Conservation (phyloP, 140 eudicot genomes). For the Bidens hawaiensis region DNA sequence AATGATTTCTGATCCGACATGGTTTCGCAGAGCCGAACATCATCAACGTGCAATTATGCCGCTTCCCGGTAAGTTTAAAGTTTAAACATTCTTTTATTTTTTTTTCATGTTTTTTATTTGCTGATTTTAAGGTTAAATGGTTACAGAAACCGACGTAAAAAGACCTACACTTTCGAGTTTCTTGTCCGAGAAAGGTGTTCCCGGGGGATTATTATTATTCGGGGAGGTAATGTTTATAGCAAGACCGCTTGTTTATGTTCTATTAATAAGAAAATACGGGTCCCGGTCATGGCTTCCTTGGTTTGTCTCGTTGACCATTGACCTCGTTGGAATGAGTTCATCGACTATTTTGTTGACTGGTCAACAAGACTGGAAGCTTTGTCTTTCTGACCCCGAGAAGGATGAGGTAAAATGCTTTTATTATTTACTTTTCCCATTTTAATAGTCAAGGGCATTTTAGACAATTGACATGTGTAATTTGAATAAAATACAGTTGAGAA, state of each 20-base stretch:
- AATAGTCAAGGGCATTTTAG: constrained; percentile 10
- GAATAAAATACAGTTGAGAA: constrained; percentile 50
- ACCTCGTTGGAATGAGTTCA: constrained; percentile 56
- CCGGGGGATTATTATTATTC: constrained; percentile 55
- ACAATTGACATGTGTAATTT: constrained; percentile 5
- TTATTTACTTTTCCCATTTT: not conserved
- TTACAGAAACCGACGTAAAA: constrained; percentile 40
- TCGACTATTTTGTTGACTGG: constrained; percentile 27
- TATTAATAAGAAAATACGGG: constrained; percentile 79
- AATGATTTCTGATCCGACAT: constrained; percentile 55
- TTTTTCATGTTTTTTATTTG: not conserved
- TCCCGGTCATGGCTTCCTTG: constrained; percentile 87
- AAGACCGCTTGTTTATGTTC: constrained; percentile 80
- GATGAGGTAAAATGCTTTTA: constrained; percentile 50
- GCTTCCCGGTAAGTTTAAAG: constrained; percentile 42
- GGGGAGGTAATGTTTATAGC: constrained; percentile 74
- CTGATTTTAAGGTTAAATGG: constrained; percentile 2
- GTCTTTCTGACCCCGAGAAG: constrained; percentile 53
- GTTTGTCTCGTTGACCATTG: constrained; percentile 63
- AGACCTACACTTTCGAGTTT: constrained; percentile 60
- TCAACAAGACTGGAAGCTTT: constrained; percentile 27
- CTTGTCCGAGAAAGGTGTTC: constrained; percentile 71
- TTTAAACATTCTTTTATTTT: not conserved
- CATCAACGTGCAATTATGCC: constrained; percentile 62
- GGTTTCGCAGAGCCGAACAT: constrained; percentile 63